Evolutionary conservation across 1,284 basidiomycete species (phyloP).

Genomic region (Ceratobasidium sp.): DNA sequence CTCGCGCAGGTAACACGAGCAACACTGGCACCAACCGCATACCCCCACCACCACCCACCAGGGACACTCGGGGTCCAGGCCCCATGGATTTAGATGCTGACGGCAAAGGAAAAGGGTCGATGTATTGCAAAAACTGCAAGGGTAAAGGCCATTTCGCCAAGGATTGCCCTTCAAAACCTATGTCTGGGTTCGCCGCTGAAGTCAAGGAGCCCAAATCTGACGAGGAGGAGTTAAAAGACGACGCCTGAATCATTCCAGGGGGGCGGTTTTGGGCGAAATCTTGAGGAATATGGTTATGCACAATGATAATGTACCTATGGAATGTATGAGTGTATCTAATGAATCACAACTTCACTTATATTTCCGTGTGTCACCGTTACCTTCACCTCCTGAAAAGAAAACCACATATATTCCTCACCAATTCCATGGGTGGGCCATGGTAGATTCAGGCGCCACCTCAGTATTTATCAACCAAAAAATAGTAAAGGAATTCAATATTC

Average conservation of each 20-base stretch:
- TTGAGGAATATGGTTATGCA: neutral
- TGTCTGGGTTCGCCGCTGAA: neutral
- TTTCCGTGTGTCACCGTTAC: neutral
- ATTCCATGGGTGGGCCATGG: conserved; percentile 9
- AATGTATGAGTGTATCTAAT: neutral
- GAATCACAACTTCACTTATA: neutral
- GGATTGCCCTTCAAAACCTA: neutral
- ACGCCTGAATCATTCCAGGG: neutral
- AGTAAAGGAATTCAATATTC: no score
- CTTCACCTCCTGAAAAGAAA: neutral
- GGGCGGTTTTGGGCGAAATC: conserved; percentile 12
- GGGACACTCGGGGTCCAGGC: neutral
- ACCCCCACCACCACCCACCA: neutral
- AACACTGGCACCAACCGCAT: neutral
- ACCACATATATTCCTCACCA: neutral
- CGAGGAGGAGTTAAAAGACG: neutral
- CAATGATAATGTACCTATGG: neutral
- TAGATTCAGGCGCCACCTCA: neutral
- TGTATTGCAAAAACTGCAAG: neutral
- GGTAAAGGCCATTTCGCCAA: neutral
- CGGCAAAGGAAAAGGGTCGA: neutral
- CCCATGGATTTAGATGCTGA: conserved; percentile 12
- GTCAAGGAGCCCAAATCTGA: neutral
- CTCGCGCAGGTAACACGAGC: neutral
- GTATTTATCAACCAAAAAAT: no score